phyloP scores from a whole-genome alignment of 495 filamentous ascomycete genomes.

The Xylaria nigripes region DNA sequence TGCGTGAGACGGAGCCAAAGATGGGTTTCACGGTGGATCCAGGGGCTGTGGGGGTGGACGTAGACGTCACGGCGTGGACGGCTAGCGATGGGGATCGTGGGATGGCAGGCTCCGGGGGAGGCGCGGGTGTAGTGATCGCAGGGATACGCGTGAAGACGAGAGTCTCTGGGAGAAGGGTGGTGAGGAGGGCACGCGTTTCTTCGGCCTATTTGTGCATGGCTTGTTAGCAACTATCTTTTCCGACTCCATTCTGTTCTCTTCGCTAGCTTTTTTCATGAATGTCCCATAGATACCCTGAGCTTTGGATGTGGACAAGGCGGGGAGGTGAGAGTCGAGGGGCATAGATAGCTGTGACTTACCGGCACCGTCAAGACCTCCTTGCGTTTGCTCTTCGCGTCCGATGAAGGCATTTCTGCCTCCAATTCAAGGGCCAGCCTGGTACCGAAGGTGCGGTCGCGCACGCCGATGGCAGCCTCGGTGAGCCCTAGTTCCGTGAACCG shows the following conservation, averaged over 20 bases:
- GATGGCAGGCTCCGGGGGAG: not conserved
- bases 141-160: conserved; percentile 78
- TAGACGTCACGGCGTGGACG: conserved; percentile 16
- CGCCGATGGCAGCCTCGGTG: conserved; percentile 31
- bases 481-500: conserved; percentile 36
- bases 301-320: not conserved
- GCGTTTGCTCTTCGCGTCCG: conserved; percentile 12
- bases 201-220: conserved; percentile 10
- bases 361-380: conserved; percentile 16
- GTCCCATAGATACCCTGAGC: no score
- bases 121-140: conserved; percentile 9
- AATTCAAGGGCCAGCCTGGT: conserved; percentile 6
- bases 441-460: conserved; percentile 33
- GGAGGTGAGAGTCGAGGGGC: not conserved
- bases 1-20: conserved; percentile 36
- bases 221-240: not conserved
- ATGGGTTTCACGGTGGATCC: conserved; percentile 16
- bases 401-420: not conserved
- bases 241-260: not conserved
- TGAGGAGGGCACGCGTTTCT: conserved; percentile 63
- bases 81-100: conserved; percentile 20
- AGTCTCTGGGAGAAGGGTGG: conserved; percentile 80
- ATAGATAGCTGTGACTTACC: conserved; percentile 7
- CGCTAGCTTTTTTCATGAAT: not conserved
- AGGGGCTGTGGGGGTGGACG: not conserved